Evolutionary conservation across 164 flowering plant genomes (phyloP).

Genomic region (Aristolochia contorta): DNA sequence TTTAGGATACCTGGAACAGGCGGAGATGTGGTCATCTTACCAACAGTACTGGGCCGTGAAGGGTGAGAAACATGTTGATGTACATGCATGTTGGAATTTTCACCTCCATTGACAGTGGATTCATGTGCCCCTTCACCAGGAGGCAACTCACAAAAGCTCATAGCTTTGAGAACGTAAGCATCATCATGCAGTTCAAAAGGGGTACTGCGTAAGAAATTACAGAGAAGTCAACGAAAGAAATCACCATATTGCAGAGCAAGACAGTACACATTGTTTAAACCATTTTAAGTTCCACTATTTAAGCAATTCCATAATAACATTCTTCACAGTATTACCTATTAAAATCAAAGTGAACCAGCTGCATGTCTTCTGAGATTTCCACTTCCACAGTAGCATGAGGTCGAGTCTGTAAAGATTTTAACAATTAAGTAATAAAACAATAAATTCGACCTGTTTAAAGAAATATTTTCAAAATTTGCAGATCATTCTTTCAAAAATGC

Average conservation of each 20-base stretch:
- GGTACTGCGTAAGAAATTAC: conserved; percentile 49
- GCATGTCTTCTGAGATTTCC: conserved; percentile 99
- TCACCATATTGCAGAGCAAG: too few relatives aligned
- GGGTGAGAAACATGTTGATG: conserved; percentile 35
- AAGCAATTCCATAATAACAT: neutral
- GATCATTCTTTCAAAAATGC: too few relatives aligned
- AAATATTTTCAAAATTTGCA: too few relatives aligned
- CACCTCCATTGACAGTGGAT: conserved; percentile 36
- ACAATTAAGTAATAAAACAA: too few relatives aligned
- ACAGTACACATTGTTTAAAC: neutral
- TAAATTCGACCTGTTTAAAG: too few relatives aligned
- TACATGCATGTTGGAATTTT: conserved; percentile 46
- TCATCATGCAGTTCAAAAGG: conserved; percentile 99
- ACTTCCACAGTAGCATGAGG: conserved; percentile 97
- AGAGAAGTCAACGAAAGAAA: neutral
- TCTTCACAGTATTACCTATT: conserved; percentile 48
- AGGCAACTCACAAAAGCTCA: conserved; percentile 54
- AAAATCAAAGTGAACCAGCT: conserved; percentile 93
- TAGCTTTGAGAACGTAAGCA: conserved; percentile 88
- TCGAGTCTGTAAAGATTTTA: conserved; percentile 48
- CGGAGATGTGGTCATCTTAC: conserved; percentile 55
- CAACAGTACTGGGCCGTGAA: conserved; percentile 23
- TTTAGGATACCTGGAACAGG: conserved; percentile 81
- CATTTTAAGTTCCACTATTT: neutral
- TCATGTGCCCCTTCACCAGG: conserved; percentile 19